Percentiles rank a stretch among this genome's conserved stretches.
phyloP scores from a whole-genome alignment of 352 stramenopile genomes.

The Pythium graminicola region DNA sequence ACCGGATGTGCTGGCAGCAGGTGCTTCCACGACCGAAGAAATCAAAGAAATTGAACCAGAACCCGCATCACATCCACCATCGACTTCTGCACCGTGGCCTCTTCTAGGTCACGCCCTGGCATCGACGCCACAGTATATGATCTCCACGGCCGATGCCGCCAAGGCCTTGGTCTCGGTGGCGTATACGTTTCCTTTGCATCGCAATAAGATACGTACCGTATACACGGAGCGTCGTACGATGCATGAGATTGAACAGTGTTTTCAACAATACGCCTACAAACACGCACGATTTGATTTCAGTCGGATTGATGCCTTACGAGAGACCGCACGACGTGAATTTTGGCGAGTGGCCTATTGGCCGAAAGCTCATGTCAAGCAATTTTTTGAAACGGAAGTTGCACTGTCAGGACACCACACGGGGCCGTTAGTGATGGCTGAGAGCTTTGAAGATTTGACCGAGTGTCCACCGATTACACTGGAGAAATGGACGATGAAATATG shows the following conservation, averaged over 20 bases:
- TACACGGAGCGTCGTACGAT: conserved; percentile 28
- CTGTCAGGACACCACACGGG: conserved; percentile 8
- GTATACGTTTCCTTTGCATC: conserved; percentile 27
- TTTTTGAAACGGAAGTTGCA: conserved; percentile 19
- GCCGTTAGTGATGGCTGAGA: conserved; percentile 29
- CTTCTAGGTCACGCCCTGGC: conserved; percentile 20
- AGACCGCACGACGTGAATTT: conserved; percentile 17
- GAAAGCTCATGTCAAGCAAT: conserved; percentile 22
- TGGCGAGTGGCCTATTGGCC: conserved; percentile 27
- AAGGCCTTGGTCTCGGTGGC: conserved; percentile 26
- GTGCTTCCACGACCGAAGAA: conserved; percentile 7
- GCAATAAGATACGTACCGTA: conserved; percentile 17
- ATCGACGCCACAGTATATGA: conserved; percentile 26
- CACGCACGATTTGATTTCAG: conserved; percentile 19
- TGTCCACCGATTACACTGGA: conserved; percentile 42
- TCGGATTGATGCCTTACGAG: conserved; percentile 19
- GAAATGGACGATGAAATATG: conserved; percentile 40
- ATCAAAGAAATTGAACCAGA: conserved; percentile 10
- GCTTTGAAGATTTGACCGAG: conserved; percentile 56
- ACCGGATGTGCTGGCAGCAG: not conserved
- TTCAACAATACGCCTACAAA: conserved; percentile 21
- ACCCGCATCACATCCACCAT: not conserved
- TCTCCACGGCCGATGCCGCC: conserved; percentile 26
- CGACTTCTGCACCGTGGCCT: not conserved
- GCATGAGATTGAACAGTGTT: conserved; percentile 18